Evolutionary conservation across 257 asterid genomes (phyloP), one percentile per base, ranked within the genome.

Genomic region (Plantago ovata): DNA sequence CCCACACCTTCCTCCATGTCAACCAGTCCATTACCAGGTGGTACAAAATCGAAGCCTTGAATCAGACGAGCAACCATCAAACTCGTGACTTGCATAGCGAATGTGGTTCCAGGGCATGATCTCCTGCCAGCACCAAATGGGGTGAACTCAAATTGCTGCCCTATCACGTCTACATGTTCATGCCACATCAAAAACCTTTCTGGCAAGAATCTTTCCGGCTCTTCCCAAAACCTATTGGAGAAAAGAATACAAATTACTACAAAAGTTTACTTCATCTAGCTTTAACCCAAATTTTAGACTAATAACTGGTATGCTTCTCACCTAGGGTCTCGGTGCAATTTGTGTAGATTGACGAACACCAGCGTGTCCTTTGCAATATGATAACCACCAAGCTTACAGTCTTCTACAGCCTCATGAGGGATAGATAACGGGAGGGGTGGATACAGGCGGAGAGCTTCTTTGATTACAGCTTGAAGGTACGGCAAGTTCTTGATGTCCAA

Each of bases 101-200:
- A 79, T 0, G 74, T 66, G 4, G 65, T 61, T 10, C 84, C 83
- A 0, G 89, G 89, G 42, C 84, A 84, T 5, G 72, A 65, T 59
- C 89, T 57, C 13, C 93, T 61, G 1, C 86, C 88, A 0, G 78
- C 69, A 10, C 93, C 86, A 33, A 84, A 84, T 0, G 94, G 94
- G n/a, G 48, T 66, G 68, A 64, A 76, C 71, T 81, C 86, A 16
- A 69, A 76, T 50, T 81, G 71, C 36, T 76, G 75, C 0, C 89
- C 84, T 0, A 58, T 20, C 55, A 64, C 69, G 57, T 76, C 84
- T 2, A 78, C 52, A 10, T 74, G 72, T 0, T 46, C 61, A 32
- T 80, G 80, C 32, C 56, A 57, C 1, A 58, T 58, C 78, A 80
- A 23, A 9, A 84, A 84, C 24, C 88, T 78, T 63, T 76, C 84